Conservation (phyloP, 306 rosid species). For the Castanea sativa region DNA sequence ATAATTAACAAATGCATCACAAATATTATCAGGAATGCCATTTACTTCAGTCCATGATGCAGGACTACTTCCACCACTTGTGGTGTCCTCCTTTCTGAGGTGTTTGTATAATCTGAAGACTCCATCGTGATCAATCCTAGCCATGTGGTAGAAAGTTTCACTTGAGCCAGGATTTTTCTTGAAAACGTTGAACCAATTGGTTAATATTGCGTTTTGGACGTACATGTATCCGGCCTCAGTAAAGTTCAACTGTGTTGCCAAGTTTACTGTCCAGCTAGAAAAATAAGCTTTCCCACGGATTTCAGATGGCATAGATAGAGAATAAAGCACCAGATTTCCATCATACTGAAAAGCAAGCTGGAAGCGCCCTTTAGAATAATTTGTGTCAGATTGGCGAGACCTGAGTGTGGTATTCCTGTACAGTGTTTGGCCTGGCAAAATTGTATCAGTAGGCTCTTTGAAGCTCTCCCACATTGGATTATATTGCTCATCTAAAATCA, state of each 20-base stretch:
- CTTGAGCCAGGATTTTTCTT: too few species aligned
- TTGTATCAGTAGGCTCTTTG: slow-evolving; percentile 19
- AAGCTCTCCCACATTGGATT: slow-evolving; percentile 32
- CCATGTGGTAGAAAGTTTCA: background rate
- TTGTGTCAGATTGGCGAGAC: slow-evolving; percentile 10
- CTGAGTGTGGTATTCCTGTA: slow-evolving; percentile 1
- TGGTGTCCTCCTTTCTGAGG: too few species aligned
- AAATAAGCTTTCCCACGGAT: slow-evolving; percentile 6
- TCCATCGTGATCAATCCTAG: slow-evolving; percentile 19
- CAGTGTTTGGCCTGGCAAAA: slow-evolving; percentile 31
- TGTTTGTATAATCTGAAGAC: too few species aligned
- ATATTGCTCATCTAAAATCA: background rate
- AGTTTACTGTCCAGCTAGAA: background rate
- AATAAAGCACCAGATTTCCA: slow-evolving; percentile 20
- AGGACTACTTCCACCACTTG: too few species aligned
- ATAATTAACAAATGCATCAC: too few species aligned
- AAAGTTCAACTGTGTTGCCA: slow-evolving; percentile 10
- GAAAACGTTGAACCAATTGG: too few species aligned
- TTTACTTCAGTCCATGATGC: too few species aligned
- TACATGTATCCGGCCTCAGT: too few species aligned
- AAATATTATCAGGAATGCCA: too few species aligned
- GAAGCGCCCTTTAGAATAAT: slow-evolving; percentile 25
- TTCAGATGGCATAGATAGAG: slow-evolving; percentile 1
- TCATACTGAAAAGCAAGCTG: slow-evolving; percentile 7
- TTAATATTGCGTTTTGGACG: too few species aligned